Conservation (phyloP, 176 grass and related monocot genomes). For the Zoysia pacifica region DNA sequence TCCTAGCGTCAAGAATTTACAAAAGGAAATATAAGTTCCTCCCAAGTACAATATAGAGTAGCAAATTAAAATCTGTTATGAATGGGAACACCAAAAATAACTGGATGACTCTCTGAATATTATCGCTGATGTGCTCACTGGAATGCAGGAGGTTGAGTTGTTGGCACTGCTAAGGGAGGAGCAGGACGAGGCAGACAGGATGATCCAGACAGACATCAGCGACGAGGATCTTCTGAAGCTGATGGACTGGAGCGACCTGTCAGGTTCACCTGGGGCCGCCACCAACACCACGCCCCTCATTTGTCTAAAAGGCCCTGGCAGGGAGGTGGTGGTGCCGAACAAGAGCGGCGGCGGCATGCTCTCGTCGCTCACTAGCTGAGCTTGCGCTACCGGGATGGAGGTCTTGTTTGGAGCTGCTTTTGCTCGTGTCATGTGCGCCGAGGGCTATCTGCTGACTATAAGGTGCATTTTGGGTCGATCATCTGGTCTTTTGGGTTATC, state of each 20-base stretch:
- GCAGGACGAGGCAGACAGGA: conserved; percentile 70
- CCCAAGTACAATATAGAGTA: not conserved
- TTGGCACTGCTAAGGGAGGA: conserved; percentile 78
- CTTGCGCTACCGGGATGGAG: not conserved
- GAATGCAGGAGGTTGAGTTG: conserved; percentile 63
- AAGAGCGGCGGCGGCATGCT: conserved; percentile 75
- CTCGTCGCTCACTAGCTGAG: conserved; percentile 67
- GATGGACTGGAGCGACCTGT: conserved; percentile 72
- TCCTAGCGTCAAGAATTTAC: too few species aligned
- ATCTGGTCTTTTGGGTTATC: conserved; percentile 3
- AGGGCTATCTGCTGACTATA: not conserved
- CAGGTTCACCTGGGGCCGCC: not conserved
- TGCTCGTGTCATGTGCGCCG: not conserved
- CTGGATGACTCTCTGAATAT: not conserved
- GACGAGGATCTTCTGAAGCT: conserved; percentile 66
- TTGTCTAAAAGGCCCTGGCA: conserved; percentile 81
- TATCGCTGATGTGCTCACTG: not conserved
- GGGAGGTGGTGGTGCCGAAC: conserved; percentile 81
- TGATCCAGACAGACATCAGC: conserved; percentile 80
- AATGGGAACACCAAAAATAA: not conserved
- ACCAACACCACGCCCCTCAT: conserved; percentile 15
- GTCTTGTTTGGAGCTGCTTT: not conserved
- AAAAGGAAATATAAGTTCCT: not conserved
- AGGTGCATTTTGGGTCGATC: not conserved
- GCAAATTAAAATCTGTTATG: not conserved